These are phyloP conservation scores for Amanita thiersii DNA, from an alignment of 768 basidiomycete species.

Conservation along the genomic window DNA sequence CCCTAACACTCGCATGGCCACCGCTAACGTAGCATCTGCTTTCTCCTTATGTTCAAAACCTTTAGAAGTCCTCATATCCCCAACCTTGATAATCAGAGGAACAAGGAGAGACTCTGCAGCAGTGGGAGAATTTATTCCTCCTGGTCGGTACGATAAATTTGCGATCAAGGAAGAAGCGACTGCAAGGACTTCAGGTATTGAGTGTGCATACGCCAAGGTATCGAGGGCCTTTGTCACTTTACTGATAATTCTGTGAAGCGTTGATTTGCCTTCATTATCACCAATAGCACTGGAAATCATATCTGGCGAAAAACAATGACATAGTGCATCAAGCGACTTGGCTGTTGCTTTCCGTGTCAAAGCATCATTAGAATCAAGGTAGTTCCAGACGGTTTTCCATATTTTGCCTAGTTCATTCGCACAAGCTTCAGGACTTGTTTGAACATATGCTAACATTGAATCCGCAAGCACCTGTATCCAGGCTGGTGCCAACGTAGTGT, in stretches of 20 bases:
- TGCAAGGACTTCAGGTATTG: conserved; percentile 74
- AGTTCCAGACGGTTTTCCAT: conserved; percentile 72
- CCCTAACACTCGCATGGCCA: conserved; percentile 80
- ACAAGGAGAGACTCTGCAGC: conserved; percentile 67
- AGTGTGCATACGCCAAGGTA: conserved; percentile 61
- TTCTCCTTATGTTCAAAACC: conserved; percentile 88
- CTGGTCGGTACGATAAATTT: conserved; percentile 43
- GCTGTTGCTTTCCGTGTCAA: conserved; percentile 56
- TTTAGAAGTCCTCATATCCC: conserved; percentile 66
- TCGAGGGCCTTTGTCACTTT: conserved; percentile 64
- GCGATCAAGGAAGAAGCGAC: conserved; percentile 64
- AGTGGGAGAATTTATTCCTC: conserved; percentile 30
- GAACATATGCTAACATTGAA: conserved; percentile 58
- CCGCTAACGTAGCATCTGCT: conserved; percentile 70
- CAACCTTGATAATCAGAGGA: conserved; percentile 62
- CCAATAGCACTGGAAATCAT: conserved; percentile 47
- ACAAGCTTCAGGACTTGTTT: conserved; percentile 40
- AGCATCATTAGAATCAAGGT: conserved; percentile 63
- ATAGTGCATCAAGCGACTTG: conserved; percentile 51
- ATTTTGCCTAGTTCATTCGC: conserved; percentile 48
- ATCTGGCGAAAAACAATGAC: conserved; percentile 62
- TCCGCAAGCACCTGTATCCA: conserved; percentile 77
- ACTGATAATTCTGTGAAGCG: conserved; percentile 53
- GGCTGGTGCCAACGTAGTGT: conserved; percentile 56
- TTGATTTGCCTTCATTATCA: conserved; percentile 41